phyloP scores from a whole-genome alignment of 805 yeast species.

The Debaryomyces prosopidis region DNA sequence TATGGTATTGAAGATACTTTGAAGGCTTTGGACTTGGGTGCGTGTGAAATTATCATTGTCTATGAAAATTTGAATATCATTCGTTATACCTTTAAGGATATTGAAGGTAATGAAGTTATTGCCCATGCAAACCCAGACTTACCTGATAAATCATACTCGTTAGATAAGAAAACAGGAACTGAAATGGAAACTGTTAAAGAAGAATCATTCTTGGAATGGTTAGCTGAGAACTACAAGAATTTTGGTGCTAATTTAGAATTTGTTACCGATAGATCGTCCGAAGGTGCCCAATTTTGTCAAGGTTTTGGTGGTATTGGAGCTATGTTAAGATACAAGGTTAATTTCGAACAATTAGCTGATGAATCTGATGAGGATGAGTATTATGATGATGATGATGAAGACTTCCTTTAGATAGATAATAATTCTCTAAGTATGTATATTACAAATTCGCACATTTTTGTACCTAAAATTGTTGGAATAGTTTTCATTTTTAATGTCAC shows the following conservation, averaged over 20 bases:
- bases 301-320: slow-evolving; percentile 99
- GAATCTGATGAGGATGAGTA: slow-evolving; percentile 85
- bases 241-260: slow-evolving; percentile 96
- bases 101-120: slow-evolving; percentile 75
- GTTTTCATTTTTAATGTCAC: background rate
- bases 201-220: slow-evolving; percentile 90
- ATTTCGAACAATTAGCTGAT: slow-evolving; percentile 91
- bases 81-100: slow-evolving; percentile 81
- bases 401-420: slow-evolving; percentile 28
- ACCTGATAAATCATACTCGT: slow-evolving; percentile 70
- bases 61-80: slow-evolving; percentile 86
- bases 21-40: slow-evolving; percentile 95
- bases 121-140: slow-evolving; percentile 73
- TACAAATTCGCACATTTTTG: slow-evolving; percentile 1
- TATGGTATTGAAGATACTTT: slow-evolving; percentile 96
- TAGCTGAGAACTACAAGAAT: slow-evolving; percentile 92
- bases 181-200: slow-evolving; percentile 91
- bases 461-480: background rate
- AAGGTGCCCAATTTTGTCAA: slow-evolving; percentile 96
- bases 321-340: slow-evolving; percentile 90
- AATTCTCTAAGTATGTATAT: background rate
- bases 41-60: slow-evolving; percentile 90
- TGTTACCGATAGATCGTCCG: slow-evolving; percentile 93
- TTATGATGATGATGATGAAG: slow-evolving; percentile 68
- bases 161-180: slow-evolving; percentile 82